phyloP scores from a whole-genome alignment of 768 basidiomycete species.

The Suillus hirtellus region DNA sequence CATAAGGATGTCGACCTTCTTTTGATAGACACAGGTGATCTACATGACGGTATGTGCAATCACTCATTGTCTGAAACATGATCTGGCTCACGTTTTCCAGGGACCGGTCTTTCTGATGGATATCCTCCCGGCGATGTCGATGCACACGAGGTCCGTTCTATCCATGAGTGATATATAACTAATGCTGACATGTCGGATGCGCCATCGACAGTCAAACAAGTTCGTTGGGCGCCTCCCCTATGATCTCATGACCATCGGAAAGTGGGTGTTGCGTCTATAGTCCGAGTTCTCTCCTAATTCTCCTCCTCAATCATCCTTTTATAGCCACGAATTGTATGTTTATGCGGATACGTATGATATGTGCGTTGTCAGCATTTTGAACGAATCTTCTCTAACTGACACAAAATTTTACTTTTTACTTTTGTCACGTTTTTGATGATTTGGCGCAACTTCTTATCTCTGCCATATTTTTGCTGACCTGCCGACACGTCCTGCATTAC shows the following conservation, averaged over 20 bases:
- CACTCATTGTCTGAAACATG: background rate
- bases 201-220: conserved; percentile 59
- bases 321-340: conserved; percentile 80
- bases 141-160: conserved; percentile 58
- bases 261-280: conserved; percentile 39
- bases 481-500: background rate
- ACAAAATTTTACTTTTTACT: background rate
- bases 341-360: conserved; percentile 69
- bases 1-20: conserved; percentile 79
- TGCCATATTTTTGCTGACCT: too few relatives aligned
- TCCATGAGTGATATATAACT: background rate
- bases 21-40: conserved; percentile 76
- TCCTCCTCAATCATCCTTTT: background rate
- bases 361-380: conserved; percentile 31
- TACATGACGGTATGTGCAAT: conserved; percentile 57
- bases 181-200: background rate
- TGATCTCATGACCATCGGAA: conserved; percentile 83
- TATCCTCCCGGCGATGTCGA: conserved; percentile 69
- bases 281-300: background rate
- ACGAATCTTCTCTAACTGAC: background rate
- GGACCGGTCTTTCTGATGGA: conserved; percentile 78
- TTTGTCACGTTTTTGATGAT: conserved; percentile 1
- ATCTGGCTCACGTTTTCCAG: conserved; percentile 34
- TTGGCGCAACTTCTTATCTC: background rate
- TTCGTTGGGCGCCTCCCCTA: conserved; percentile 75